phyloP scores from a whole-genome alignment of 176 grass and related monocot genomes.

The Pontederia crassipes region DNA sequence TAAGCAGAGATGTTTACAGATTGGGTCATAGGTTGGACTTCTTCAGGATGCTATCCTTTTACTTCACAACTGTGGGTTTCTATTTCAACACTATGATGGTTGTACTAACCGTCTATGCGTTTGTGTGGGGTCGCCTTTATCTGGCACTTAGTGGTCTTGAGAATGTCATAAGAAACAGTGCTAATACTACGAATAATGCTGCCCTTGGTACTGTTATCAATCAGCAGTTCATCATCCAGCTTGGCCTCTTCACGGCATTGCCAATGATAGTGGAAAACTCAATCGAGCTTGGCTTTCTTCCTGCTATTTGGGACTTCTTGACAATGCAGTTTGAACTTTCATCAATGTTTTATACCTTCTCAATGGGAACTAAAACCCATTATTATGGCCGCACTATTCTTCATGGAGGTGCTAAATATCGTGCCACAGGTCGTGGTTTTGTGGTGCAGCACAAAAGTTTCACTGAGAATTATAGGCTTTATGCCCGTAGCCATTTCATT shows the following conservation, averaged over 20 bases:
- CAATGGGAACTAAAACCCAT: conserved; percentile 93
- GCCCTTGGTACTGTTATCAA: conserved; percentile 78
- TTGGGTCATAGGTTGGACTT: conserved; percentile 93
- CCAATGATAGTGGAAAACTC: conserved; percentile 97
- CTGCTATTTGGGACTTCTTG: conserved; percentile 82
- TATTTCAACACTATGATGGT: conserved; percentile 99
- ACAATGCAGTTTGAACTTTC: conserved; percentile 95
- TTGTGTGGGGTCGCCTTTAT: conserved; percentile 96
- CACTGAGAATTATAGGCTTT: conserved; percentile 85
- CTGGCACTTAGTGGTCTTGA: conserved; percentile 90
- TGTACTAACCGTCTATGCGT: conserved; percentile 82
- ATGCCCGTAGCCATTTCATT: conserved; percentile 79
- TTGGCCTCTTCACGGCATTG: conserved; percentile 86
- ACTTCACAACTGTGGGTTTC: conserved; percentile 84
- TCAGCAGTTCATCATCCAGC: conserved; percentile 93
- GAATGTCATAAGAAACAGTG: conserved; percentile 43
- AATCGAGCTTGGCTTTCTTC: conserved; percentile 81
- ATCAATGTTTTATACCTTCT: conserved; percentile 94
- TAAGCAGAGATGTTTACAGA: conserved; percentile 87
- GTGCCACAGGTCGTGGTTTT: conserved; percentile 91
- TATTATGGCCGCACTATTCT: conserved; percentile 91
- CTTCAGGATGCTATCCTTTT: conserved; percentile 93
- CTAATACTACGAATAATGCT: conserved; percentile 60
- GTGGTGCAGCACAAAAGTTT: conserved; percentile 94
- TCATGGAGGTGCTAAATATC: conserved; percentile 92